phyloP scores from a whole-genome alignment of 1,284 basidiomycete species.

The Ustilago esculenta region DNA sequence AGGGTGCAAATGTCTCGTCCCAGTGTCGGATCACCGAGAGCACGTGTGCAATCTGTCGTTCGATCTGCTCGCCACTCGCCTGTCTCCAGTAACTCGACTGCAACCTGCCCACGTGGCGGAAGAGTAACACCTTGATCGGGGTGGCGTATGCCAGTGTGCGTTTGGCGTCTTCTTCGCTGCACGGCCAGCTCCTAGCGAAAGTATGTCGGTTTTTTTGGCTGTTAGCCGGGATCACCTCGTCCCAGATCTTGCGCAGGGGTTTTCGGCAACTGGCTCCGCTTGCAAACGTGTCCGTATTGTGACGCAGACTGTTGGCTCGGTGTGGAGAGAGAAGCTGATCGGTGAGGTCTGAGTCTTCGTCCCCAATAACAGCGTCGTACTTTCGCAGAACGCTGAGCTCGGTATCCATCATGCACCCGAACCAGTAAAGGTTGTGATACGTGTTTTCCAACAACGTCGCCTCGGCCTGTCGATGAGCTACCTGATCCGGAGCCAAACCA shows the following conservation, averaged over 20 bases:
- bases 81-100: constrained; percentile 41
- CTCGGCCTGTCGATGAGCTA: constrained; percentile 14
- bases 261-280: background rate
- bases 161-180: constrained; percentile 26
- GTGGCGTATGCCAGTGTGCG: constrained; percentile 31
- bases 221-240: constrained; percentile 36
- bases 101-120: constrained; percentile 37
- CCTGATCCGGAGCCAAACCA: constrained; percentile 13
- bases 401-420: constrained; percentile 39
- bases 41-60: constrained; percentile 30
- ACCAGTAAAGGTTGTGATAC: constrained; percentile 40
- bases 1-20: constrained; percentile 34
- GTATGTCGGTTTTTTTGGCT: constrained; percentile 25
- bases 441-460: constrained; percentile 35
- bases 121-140: constrained; percentile 43
- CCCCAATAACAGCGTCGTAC: constrained; percentile 36
- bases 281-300: constrained; percentile 7
- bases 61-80: constrained; percentile 25
- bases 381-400: constrained; percentile 35
- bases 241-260: constrained; percentile 39
- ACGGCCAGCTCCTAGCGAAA: constrained; percentile 34
- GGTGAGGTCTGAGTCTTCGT: constrained; percentile 38
- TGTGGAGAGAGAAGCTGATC: constrained; percentile 21
- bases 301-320: constrained; percentile 1
- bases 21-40: constrained; percentile 33